A percentile compares a stretch with the other conserved stretches of the same genome.
These are phyloP conservation scores for Fraxinus americana DNA, from an alignment of 257 asterid genomes.

Conservation along the genomic window DNA sequence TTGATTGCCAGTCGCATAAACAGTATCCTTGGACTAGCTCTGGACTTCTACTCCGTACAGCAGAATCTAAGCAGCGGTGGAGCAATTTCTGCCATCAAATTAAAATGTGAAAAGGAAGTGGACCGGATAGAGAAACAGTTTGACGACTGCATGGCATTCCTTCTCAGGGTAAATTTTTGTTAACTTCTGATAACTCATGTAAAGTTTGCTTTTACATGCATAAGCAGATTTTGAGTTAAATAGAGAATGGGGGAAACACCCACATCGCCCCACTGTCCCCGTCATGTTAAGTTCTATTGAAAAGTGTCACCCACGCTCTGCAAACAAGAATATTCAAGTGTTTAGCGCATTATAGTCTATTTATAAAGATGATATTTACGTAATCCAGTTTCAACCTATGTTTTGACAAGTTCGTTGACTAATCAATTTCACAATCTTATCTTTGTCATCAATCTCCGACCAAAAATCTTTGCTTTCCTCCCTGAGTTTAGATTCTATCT, in stretches of 20 bases:
- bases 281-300: neutral
- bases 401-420: no score
- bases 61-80: slow-evolving; percentile 75
- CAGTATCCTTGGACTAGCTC: slow-evolving; percentile 82
- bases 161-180: slow-evolving; percentile 73
- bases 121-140: slow-evolving; percentile 88
- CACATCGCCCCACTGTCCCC: neutral
- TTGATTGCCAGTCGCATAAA: slow-evolving; percentile 94
- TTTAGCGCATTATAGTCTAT: neutral
- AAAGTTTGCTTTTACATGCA: neutral
- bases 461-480: neutral
- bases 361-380: neutral
- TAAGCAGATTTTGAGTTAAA: neutral
- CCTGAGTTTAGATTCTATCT: no score
- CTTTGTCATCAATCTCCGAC: neutral
- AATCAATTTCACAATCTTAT: neutral
- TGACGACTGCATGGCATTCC: slow-evolving; percentile 93
- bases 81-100: slow-evolving; percentile 70
- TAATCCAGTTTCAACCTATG: no score
- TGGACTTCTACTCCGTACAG: slow-evolving; percentile 77
- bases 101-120: slow-evolving; percentile 83
- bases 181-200: slow-evolving; percentile 11
- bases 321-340: neutral
- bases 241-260: neutral
- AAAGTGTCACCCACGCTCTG: neutral